Conservation (phyloP, 352 stramenopile genomes). For the Globisporangium camurandrum region DNA sequence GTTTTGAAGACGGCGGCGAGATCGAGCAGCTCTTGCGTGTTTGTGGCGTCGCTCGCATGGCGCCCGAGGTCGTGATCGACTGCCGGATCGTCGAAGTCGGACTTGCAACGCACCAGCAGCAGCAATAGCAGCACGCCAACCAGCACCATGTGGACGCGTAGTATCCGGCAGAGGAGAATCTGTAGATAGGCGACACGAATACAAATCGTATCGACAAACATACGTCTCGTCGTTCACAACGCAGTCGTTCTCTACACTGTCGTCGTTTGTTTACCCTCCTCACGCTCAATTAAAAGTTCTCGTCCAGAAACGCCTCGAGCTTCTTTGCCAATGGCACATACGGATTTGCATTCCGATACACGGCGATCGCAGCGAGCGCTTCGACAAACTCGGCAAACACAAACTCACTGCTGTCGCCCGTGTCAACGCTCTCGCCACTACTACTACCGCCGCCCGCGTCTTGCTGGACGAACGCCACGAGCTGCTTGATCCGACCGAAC, state of each 20-base stretch:
- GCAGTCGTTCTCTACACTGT: too few relatives aligned
- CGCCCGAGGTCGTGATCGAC: slow-evolving; percentile 61
- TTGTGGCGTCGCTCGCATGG: slow-evolving; percentile 26
- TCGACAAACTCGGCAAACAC: slow-evolving; percentile 78
- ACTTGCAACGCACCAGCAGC: slow-evolving; percentile 30
- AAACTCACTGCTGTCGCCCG: too few relatives aligned
- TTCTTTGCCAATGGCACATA: slow-evolving; percentile 73
- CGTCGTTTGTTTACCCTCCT: too few relatives aligned
- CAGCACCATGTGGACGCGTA: too few relatives aligned
- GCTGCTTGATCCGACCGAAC: slow-evolving; percentile 62
- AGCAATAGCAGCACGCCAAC: too few relatives aligned
- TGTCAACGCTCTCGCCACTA: slow-evolving; percentile 49
- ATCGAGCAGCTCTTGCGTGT: slow-evolving; percentile 57
- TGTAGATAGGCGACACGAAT: too few relatives aligned
- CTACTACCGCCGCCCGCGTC: slow-evolving; percentile 45
- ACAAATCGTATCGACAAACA: too few relatives aligned
- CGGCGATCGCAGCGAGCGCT: slow-evolving; percentile 55
- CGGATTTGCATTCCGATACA: slow-evolving; percentile 73
- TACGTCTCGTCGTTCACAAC: too few relatives aligned
- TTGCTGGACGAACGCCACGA: slow-evolving; percentile 74
- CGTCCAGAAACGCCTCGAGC: slow-evolving; percentile 66
- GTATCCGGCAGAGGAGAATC: too few relatives aligned
- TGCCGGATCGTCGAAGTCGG: slow-evolving; percentile 80
- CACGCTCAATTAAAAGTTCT: slow-evolving; percentile 46
- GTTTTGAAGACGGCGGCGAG: slow-evolving; percentile 74